Conservation (phyloP, 2,329 filamentous ascomycete species). For the Volutella citrinella region DNA sequence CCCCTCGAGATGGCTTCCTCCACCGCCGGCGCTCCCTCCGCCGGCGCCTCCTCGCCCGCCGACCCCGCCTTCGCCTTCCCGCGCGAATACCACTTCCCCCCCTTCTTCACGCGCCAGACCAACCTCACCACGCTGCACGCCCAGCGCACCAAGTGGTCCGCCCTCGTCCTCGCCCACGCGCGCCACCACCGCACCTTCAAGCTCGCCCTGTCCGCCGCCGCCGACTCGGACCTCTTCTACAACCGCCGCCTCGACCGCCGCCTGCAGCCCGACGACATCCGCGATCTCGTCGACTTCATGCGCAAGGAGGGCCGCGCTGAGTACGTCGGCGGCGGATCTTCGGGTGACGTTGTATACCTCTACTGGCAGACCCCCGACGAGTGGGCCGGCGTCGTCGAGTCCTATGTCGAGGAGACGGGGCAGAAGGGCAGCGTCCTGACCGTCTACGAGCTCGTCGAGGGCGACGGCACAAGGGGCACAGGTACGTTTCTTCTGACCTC, state of each 20-base stretch:
- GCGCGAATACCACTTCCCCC: conserved; percentile 70
- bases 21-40: conserved; percentile 4
- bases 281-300: conserved; percentile 60
- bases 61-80: conserved; percentile 51
- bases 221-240: conserved; percentile 54
- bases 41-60: conserved; percentile 10
- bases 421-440: conserved; percentile 89
- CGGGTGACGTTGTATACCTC: conserved; percentile 60
- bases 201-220: conserved; percentile 61
- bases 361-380: conserved; percentile 88
- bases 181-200: conserved; percentile 73
- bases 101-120: conserved; percentile 81
- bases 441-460: conserved; percentile 84
- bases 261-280: conserved; percentile 48
- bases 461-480: conserved; percentile 72
- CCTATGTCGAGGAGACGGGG: conserved; percentile 82
- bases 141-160: conserved; percentile 82
- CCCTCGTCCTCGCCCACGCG: conserved; percentile 81
- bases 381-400: conserved; percentile 77
- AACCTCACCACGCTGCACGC: conserved; percentile 70
- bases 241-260: conserved; percentile 54
- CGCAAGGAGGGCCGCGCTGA: conserved; percentile 61
- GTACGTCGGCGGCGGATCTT: conserved; percentile 48
- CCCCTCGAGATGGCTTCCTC: conserved; percentile 5
- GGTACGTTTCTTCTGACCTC: conserved; percentile 43